These are phyloP conservation scores for Irpex sp. DNA, from an alignment of 1,284 basidiomycete species.

Conservation along the genomic window DNA sequence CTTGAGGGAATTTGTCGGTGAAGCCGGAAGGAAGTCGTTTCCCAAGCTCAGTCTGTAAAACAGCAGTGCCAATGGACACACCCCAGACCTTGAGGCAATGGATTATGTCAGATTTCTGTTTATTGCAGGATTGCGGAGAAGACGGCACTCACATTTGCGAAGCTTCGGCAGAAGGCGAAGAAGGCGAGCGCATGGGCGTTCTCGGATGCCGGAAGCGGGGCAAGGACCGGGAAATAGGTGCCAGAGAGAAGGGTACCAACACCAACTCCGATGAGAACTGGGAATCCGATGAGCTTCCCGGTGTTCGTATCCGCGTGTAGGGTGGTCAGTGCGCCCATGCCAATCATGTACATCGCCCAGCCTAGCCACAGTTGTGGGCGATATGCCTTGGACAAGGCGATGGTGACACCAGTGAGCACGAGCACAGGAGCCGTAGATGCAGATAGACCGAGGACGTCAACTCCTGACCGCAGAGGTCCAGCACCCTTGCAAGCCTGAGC, in stretches of 20 bases:
- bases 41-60: slow-evolving; percentile 38
- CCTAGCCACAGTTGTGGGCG: slow-evolving; percentile 10
- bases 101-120: slow-evolving; percentile 20
- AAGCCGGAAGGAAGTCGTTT: slow-evolving; percentile 31
- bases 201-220: slow-evolving; percentile 12
- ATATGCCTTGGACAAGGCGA: slow-evolving; percentile 8
- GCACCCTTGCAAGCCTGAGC: slow-evolving; percentile 12
- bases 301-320: slow-evolving; percentile 1
- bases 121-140: slow-evolving; percentile 13
- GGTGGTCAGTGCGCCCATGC: slow-evolving; percentile 5
- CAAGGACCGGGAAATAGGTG: slow-evolving; percentile 14
- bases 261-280: slow-evolving; percentile 7
- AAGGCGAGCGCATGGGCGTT: slow-evolving; percentile 16
- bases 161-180: slow-evolving; percentile 12
- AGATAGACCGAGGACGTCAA: slow-evolving; percentile 11
- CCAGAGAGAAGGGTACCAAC: slow-evolving; percentile 4
- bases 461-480: slow-evolving; percentile 9
- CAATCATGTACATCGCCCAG: slow-evolving; percentile 4
- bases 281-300: not conserved
- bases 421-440: slow-evolving; percentile 3
- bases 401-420: slow-evolving; percentile 1
- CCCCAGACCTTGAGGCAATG: slow-evolving; percentile 32
- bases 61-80: slow-evolving; percentile 32
- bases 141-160: slow-evolving; percentile 8
- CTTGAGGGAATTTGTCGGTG: slow-evolving; percentile 26